phyloP scores from a whole-genome alignment of 2,329 filamentous ascomycete species.

The Neopestalotiopsis clavispora region DNA sequence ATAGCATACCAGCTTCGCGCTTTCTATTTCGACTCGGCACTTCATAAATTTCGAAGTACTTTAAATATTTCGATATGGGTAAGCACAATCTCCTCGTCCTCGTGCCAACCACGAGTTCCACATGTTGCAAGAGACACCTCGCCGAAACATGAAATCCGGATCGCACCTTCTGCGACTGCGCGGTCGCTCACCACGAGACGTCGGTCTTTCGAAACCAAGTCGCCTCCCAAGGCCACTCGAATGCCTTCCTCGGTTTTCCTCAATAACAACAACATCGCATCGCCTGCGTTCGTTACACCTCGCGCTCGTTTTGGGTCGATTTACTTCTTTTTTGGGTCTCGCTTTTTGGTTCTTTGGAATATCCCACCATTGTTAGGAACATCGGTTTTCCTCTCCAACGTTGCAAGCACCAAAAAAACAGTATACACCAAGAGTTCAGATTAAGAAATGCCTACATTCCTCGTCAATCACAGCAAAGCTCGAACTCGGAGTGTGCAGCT shows the following conservation, averaged over 20 bases:
- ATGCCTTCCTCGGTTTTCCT: slow-evolving; percentile 9
- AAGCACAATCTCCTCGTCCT: slow-evolving; percentile 42
- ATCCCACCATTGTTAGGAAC: slow-evolving; percentile 40
- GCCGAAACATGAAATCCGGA: slow-evolving; percentile 20
- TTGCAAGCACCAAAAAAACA: slow-evolving; percentile 23
- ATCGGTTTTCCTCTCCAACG: slow-evolving; percentile 31
- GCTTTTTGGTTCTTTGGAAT: slow-evolving; percentile 40
- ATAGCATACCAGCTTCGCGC: slow-evolving; percentile 28
- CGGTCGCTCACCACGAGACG: slow-evolving; percentile 10
- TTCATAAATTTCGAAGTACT: slow-evolving; percentile 31
- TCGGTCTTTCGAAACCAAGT: slow-evolving; percentile 19
- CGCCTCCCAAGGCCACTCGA: slow-evolving; percentile 11
- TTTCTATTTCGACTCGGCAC: slow-evolving; percentile 29
- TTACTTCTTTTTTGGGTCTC: slow-evolving; percentile 52
- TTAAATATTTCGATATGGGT: slow-evolving; percentile 49
- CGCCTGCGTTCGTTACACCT: slow-evolving; percentile 32
- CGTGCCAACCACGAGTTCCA: slow-evolving; percentile 24
- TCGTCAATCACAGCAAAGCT: slow-evolving; percentile 48
- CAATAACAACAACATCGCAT: slow-evolving; percentile 20
- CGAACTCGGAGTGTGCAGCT: slow-evolving; percentile 56
- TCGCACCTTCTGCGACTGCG: slow-evolving; percentile 15
- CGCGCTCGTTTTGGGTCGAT: slow-evolving; percentile 46
- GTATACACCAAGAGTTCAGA: slow-evolving; percentile 23
- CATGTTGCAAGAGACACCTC: slow-evolving; percentile 29
- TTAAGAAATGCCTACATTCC: slow-evolving; percentile 44